Evolutionary conservation across 352 stramenopile genomes (phyloP).

Genomic region (Pythium oligandrum): DNA sequence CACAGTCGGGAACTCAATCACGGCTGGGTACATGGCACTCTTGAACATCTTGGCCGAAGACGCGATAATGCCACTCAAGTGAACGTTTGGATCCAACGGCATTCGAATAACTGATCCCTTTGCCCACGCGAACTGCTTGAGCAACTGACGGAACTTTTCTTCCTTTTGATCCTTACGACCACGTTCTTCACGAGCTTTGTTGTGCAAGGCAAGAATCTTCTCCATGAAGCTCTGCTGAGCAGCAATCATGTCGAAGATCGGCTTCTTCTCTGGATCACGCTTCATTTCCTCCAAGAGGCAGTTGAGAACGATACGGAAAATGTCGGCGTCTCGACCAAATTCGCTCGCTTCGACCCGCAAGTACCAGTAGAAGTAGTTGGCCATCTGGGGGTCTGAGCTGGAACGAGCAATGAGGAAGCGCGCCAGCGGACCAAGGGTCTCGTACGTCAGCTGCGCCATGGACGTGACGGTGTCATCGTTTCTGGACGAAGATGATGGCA

Average conservation of each 20-base stretch:
- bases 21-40: conserved; percentile 95
- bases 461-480: conserved; percentile 35
- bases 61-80: conserved; percentile 87
- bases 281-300: conserved; percentile 95
- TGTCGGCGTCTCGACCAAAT: conserved; percentile 63
- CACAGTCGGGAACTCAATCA: conserved; percentile 94
- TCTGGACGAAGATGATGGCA: neutral
- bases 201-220: conserved; percentile 91
- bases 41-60: conserved; percentile 96
- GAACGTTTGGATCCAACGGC: conserved; percentile 80
- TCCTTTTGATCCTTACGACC: conserved; percentile 97
- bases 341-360: conserved; percentile 77
- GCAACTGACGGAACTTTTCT: conserved; percentile 85
- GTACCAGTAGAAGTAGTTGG: conserved; percentile 98
- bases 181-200: conserved; percentile 88
- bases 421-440: conserved; percentile 77
- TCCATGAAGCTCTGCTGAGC: conserved; percentile 93
- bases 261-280: conserved; percentile 84
- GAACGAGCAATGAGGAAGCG: conserved; percentile 94
- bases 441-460: conserved; percentile 34
- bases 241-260: conserved; percentile 90
- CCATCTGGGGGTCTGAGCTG: conserved; percentile 92
- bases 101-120: conserved; percentile 79
- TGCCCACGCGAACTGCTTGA: conserved; percentile 84
- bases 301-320: conserved; percentile 74